These are phyloP conservation scores for Micractinium conductrix DNA, from an alignment of 139 green algal genomes.

Conservation along the genomic window DNA sequence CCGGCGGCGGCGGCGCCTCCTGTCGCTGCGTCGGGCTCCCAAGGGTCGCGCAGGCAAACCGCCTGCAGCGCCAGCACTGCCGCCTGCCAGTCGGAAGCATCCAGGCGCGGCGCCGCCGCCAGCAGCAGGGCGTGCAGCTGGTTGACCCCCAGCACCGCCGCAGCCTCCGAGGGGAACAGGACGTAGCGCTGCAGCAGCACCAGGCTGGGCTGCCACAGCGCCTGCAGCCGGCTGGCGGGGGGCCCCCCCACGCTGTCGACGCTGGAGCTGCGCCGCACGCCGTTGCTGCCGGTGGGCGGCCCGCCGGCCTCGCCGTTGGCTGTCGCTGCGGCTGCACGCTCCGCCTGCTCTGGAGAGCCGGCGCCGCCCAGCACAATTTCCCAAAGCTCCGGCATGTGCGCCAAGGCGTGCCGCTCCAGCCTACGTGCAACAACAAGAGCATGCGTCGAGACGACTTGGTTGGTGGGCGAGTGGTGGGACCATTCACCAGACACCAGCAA, in stretches of 20 bases:
- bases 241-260: too few relatives aligned
- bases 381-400: constrained; percentile 39
- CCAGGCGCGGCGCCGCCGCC: not conserved
- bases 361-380: not conserved
- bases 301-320: too few relatives aligned
- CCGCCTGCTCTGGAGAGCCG: not conserved
- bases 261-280: not conserved
- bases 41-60: constrained; percentile 6
- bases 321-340: not conserved
- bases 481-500: too few relatives aligned
- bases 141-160: constrained; percentile 33
- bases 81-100: not conserved
- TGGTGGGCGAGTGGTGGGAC: too few relatives aligned
- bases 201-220: constrained; percentile 15
- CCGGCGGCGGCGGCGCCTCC: not conserved
- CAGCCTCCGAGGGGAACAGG: not conserved
- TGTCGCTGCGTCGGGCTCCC: not conserved
- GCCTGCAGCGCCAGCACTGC: not conserved
- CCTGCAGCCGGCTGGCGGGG: not conserved
- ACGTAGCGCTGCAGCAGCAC: constrained; percentile 27
- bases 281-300: not conserved
- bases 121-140: constrained; percentile 35
- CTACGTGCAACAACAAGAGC: too few relatives aligned
- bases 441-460: too few relatives aligned
- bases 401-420: constrained; percentile 29